Evolutionary conservation across 2,329 filamentous ascomycete genomes (phyloP).

Genomic region (Emericellopsis cladophorae): DNA sequence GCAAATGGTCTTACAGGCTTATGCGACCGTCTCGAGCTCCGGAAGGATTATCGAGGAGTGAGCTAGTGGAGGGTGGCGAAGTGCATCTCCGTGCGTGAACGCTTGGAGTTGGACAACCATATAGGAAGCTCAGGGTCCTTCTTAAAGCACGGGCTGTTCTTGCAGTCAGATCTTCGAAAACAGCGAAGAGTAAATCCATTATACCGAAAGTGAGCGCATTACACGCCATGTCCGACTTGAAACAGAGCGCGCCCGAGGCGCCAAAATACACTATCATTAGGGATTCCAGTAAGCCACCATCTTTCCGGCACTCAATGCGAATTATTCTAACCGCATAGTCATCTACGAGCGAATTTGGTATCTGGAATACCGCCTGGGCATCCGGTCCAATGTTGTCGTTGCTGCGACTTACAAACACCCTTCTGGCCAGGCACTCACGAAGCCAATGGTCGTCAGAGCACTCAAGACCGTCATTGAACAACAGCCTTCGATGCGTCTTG

Average conservation of each 20-base stretch:
- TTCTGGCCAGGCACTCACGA: neutral
- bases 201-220: neutral
- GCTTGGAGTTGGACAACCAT: too few relatives aligned
- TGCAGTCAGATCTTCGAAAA: too few relatives aligned
- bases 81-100: too few relatives aligned
- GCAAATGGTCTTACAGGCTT: too few relatives aligned
- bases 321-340: neutral
- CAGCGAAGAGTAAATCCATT: too few relatives aligned
- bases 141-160: too few relatives aligned
- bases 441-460: constrained; percentile 4
- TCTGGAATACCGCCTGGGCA: constrained; percentile 8
- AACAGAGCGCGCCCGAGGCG: neutral
- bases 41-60: too few relatives aligned
- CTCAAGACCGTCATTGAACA: constrained; percentile 7
- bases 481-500: constrained; percentile 7
- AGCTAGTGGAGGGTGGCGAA: too few relatives aligned
- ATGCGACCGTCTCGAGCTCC: too few relatives aligned
- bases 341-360: constrained; percentile 7
- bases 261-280: neutral
- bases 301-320: neutral
- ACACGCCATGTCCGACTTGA: too few relatives aligned
- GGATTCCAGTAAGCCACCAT: neutral
- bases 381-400: constrained; percentile 10
- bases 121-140: too few relatives aligned
- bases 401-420: constrained; percentile 7